Conservation (phyloP, 2,329 filamentous ascomycete genomes). For the Diaporthe velutina region DNA sequence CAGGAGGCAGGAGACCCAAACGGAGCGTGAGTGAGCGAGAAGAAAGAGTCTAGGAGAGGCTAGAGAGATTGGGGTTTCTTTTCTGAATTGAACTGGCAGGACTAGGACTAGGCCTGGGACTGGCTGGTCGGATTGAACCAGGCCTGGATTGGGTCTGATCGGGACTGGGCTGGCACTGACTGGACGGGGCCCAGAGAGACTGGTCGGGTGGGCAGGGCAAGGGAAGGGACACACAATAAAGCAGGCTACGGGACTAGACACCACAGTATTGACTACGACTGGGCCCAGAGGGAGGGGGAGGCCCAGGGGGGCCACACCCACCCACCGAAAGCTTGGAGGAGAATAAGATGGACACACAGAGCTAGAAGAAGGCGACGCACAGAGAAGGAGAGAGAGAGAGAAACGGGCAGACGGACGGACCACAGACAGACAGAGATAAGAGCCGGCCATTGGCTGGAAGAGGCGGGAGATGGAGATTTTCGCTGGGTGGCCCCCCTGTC, state of each 20-base stretch:
- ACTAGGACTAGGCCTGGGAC: not conserved
- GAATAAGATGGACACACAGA: not conserved
- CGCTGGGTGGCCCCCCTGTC: slow-evolving; percentile 26
- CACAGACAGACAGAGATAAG: slow-evolving; percentile 17
- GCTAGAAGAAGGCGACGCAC: too few relatives aligned
- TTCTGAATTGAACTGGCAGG: slow-evolving; percentile 26
- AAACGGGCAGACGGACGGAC: not conserved
- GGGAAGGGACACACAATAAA: not conserved
- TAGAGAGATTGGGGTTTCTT: slow-evolving; percentile 35
- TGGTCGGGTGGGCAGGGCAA: not conserved
- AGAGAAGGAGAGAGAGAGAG: not conserved
- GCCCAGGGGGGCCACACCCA: not conserved
- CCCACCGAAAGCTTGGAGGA: slow-evolving; percentile 5
- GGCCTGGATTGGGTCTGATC: slow-evolving; percentile 18
- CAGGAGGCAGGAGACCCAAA: slow-evolving; percentile 21
- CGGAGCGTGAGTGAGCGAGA: slow-evolving; percentile 28
- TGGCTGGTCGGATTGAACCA: slow-evolving; percentile 4
- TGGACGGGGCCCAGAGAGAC: slow-evolving; percentile 12
- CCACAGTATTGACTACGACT: not conserved
- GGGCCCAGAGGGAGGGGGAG: not conserved
- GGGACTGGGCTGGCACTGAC: slow-evolving; percentile 8
- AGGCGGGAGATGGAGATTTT: slow-evolving; percentile 33
- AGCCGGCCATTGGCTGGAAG: slow-evolving; percentile 27
- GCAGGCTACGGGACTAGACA: slow-evolving; percentile 3
- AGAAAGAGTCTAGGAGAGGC: slow-evolving; percentile 33